A percentile compares a stretch with the other conserved stretches of the same genome.
Evolutionary conservation across 345 rosid genomes (phyloP).

Genomic region (Camelina laxa): DNA sequence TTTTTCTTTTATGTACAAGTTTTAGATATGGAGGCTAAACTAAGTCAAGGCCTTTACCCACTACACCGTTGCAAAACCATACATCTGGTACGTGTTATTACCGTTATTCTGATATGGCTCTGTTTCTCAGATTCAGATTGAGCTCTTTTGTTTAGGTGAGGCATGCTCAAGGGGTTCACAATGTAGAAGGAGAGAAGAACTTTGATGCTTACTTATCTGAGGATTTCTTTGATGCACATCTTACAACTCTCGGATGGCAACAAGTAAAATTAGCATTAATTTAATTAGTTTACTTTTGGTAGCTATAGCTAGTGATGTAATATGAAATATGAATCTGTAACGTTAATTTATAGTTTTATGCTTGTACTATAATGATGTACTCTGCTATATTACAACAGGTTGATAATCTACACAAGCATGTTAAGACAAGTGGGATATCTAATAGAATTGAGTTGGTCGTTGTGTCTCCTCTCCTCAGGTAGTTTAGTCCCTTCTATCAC

Average conservation of each 20-base stretch:
- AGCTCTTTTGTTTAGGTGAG: conserved; percentile 59
- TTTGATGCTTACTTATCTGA: conserved; percentile 56
- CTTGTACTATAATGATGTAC: too few species aligned
- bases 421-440: conserved; percentile 53
- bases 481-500: neutral
- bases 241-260: conserved; percentile 86
- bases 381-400: conserved; percentile 49
- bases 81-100: conserved; percentile 61
- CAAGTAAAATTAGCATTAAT: conserved; percentile 34
- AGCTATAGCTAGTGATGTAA: too few species aligned
- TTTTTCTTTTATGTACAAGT: neutral
- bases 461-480: conserved; percentile 72
- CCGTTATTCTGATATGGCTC: neutral
- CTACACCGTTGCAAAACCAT: conserved; percentile 75
- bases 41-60: conserved; percentile 56
- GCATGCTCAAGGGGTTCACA: conserved; percentile 93
- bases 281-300: neutral
- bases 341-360: too few species aligned
- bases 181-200: conserved; percentile 75
- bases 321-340: neutral
- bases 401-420: conserved; percentile 70
- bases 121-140: neutral
- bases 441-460: conserved; percentile 66
- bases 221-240: conserved; percentile 71
- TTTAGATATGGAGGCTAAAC: conserved; percentile 55